Base-by-base conservation (phyloP, 257 asterid species). In the Verbena officinalis region DNA sequence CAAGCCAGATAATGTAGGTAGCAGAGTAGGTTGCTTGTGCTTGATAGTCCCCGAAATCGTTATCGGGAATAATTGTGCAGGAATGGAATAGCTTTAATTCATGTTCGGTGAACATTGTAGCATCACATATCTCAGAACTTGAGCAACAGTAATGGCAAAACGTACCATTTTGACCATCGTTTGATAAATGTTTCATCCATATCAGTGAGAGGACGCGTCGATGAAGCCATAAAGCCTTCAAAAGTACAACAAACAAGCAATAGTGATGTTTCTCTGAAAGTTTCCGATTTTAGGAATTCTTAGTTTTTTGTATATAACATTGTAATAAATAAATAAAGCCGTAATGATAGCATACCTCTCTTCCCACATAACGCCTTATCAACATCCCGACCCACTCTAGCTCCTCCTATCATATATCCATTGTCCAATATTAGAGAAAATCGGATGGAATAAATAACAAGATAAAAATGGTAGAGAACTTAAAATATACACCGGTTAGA, bases 151-250 rank as follows among this genome's bases (percentile, higher is more conserved):
- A 69, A 55, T 58, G 23, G 64, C 24, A 7, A 50, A 67, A 50
- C 53, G 20, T 43, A 46, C 60, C n/a, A n/a, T n/a, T 59, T 45
- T 59, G 56, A 36, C 44, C 69, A 55, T 53, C 54, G 0, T 42
- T 27, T 12, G 77, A 72, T 46, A 81, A 73, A 72, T 83, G 81
- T 60, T 81, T 84, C 78, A 83, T 58, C 96, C 95, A 88, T 49
- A 66, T 57, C n/a, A 85, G 73, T 45, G 95, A 80, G 69, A 94
- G 84, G 77, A 93, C 87, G 72, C 99, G 99, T 0, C 97, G 97
- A 66, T 93, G 95, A 64, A 93, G 96, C 99, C 99, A 90, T 51
- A 93, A 42, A 64, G 97, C 95, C 96, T 90, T 70, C 72, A 69
- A 36, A 59, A 74, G 63, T 31, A 53, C 45, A 34, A 38, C 9